Percentiles rank a stretch among this genome's conserved stretches.
Evolutionary conservation across 495 filamentous ascomycete genomes (phyloP).

Genomic region (Penicillium malachiteum): DNA sequence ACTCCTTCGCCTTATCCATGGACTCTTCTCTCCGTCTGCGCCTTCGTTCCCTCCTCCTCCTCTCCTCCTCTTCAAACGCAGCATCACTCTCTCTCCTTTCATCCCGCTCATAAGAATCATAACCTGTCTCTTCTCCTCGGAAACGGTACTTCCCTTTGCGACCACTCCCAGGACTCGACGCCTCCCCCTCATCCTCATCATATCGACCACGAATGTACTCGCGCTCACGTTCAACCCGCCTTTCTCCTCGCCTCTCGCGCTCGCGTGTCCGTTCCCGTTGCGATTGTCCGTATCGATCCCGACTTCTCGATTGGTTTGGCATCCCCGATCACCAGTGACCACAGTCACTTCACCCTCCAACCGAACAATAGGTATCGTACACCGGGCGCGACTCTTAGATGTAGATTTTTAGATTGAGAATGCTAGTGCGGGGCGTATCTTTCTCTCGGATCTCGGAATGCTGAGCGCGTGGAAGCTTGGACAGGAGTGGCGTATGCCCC

Average conservation of each 20-base stretch:
- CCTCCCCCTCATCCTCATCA: slow-evolving; percentile 16
- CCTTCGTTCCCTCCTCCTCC: slow-evolving; percentile 13
- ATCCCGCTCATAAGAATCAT: slow-evolving; percentile 23
- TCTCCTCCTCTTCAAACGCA: slow-evolving; percentile 14
- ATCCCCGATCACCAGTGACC: slow-evolving; percentile 16
- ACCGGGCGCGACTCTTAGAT: too few species aligned
- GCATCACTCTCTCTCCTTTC: slow-evolving; percentile 15
- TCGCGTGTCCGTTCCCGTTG: slow-evolving; percentile 35
- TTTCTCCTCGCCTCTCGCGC: slow-evolving; percentile 15
- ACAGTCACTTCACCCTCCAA: too few species aligned
- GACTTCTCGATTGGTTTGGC: slow-evolving; percentile 41
- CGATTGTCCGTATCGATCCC: slow-evolving; percentile 42
- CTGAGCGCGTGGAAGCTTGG: too few species aligned
- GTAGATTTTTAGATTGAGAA: too few species aligned
- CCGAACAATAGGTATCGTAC: too few species aligned
- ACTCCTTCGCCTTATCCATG: slow-evolving; percentile 36
- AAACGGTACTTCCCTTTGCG: slow-evolving; percentile 23
- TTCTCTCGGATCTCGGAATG: too few species aligned
- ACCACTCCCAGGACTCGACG: slow-evolving; percentile 15
- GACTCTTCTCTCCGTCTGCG: slow-evolving; percentile 21
- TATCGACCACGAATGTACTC: slow-evolving; percentile 32
- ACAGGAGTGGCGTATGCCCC: too few species aligned
- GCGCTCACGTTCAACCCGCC: neutral
- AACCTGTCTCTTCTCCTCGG: slow-evolving; percentile 20
- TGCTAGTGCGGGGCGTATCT: too few species aligned